A percentile compares a stretch with the other conserved stretches of the same genome.
Conservation (phyloP, 768 basidiomycete genomes). For the Podaxis sp. region DNA sequence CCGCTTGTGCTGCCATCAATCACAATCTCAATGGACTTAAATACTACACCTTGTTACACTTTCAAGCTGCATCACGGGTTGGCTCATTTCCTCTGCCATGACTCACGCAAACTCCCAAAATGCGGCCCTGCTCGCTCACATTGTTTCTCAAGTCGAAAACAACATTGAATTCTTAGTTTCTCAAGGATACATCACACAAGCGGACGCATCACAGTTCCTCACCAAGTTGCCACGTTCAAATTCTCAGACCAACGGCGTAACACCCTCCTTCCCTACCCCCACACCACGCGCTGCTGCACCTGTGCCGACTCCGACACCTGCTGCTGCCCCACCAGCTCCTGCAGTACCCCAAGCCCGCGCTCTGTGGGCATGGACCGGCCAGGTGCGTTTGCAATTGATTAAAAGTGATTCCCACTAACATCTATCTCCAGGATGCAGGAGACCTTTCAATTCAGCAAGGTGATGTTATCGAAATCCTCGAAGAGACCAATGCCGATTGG, state of each 20-base stretch:
- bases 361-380: conserved; percentile 60
- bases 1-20: background rate
- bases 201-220: conserved; percentile 49
- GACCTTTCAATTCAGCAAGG: conserved; percentile 78
- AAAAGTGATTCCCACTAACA: background rate
- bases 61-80: background rate
- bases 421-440: conserved; percentile 56
- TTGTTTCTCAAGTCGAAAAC: conserved; percentile 53
- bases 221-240: conserved; percentile 41
- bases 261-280: conserved; percentile 8
- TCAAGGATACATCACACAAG: conserved; percentile 49
- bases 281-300: conserved; percentile 4
- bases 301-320: background rate
- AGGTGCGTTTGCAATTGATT: conserved; percentile 31
- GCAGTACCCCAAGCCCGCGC: conserved; percentile 45
- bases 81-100: conserved; percentile 20
- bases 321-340: conserved; percentile 17
- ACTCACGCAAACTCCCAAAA: conserved; percentile 32
- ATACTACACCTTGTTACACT: background rate
- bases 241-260: background rate
- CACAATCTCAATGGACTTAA: background rate
- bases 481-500: conserved; percentile 85
- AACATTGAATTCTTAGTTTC: conserved; percentile 57
- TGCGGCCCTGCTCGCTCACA: conserved; percentile 54
- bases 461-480: conserved; percentile 74